Percentiles rank a stretch among this genome's conserved stretches.
Conservation (phyloP, 257 asterid genomes). For the Solanum megistacrolobum region DNA sequence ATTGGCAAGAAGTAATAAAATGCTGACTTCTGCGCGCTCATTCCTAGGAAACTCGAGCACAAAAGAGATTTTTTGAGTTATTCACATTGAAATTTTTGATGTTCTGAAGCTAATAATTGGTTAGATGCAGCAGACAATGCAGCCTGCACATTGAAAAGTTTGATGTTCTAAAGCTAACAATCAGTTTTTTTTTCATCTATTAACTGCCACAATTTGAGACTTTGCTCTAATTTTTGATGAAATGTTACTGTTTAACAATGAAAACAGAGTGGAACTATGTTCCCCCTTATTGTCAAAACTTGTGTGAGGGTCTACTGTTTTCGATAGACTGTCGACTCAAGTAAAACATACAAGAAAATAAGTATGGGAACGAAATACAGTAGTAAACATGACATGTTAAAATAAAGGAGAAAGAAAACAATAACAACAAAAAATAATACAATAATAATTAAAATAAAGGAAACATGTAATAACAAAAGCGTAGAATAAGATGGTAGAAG, state of each 20-base stretch:
- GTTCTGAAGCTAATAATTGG: background rate
- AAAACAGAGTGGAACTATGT: background rate
- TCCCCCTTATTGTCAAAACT: background rate
- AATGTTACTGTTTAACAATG: background rate
- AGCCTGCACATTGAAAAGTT: background rate
- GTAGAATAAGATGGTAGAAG: background rate
- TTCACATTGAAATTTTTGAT: background rate
- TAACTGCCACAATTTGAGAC: background rate
- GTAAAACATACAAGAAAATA: background rate
- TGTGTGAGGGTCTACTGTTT: background rate
- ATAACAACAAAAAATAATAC: background rate
- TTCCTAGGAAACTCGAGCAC: background rate
- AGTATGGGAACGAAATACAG: background rate
- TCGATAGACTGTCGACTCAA: background rate
- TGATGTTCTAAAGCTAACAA: background rate
- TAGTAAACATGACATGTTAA: background rate
- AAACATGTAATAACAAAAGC: too few relatives aligned
- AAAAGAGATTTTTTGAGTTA: background rate
- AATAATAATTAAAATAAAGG: too few relatives aligned
- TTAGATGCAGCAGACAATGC: background rate
- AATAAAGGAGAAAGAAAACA: background rate
- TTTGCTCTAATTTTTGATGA: background rate
- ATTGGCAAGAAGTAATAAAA: conserved; percentile 73
- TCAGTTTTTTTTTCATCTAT: background rate
- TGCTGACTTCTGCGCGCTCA: background rate